These are phyloP conservation scores for Citrus sp. DNA, from an alignment of 345 rosid genomes.

Conservation along the genomic window DNA sequence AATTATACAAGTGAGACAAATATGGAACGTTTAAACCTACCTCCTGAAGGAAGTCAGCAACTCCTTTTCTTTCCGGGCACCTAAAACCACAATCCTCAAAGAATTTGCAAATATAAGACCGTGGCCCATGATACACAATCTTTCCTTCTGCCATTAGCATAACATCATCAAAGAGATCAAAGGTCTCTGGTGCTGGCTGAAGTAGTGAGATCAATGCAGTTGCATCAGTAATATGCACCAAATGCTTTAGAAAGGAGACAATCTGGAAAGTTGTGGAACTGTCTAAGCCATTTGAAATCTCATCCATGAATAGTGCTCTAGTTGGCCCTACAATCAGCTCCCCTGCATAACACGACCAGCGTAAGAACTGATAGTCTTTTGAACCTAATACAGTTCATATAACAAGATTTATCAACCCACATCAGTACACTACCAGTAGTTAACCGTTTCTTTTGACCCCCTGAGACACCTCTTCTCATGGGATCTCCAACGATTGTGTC, in stretches of 20 bases:
- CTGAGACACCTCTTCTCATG: conserved; percentile 41
- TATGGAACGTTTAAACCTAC: conserved; percentile 10
- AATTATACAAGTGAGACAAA: background rate
- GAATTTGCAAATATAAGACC: conserved; percentile 26
- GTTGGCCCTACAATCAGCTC: conserved; percentile 53
- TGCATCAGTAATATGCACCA: conserved; percentile 28
- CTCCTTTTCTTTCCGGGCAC: conserved; percentile 39
- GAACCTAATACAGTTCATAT: background rate
- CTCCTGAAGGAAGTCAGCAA: conserved; percentile 52
- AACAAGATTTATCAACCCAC: background rate
- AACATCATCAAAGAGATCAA: conserved; percentile 45
- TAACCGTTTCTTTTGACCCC: conserved; percentile 42
- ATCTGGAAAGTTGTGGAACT: conserved; percentile 48
- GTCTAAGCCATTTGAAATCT: conserved; percentile 52
- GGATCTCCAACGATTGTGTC: conserved; percentile 37
- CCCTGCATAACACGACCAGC: conserved; percentile 20
- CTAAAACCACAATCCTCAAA: conserved; percentile 30
- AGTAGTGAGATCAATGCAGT: conserved; percentile 33
- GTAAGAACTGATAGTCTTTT: background rate
- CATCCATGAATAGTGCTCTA: conserved; percentile 52
- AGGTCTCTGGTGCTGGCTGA: conserved; percentile 49
- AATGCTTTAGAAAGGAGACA: conserved; percentile 40
- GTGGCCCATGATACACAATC: conserved; percentile 44
- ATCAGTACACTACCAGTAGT: conserved; percentile 26
- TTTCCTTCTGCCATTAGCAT: conserved; percentile 43